phyloP scores from a whole-genome alignment of 257 asterid species.

The Ajuga chamaepitys region DNA sequence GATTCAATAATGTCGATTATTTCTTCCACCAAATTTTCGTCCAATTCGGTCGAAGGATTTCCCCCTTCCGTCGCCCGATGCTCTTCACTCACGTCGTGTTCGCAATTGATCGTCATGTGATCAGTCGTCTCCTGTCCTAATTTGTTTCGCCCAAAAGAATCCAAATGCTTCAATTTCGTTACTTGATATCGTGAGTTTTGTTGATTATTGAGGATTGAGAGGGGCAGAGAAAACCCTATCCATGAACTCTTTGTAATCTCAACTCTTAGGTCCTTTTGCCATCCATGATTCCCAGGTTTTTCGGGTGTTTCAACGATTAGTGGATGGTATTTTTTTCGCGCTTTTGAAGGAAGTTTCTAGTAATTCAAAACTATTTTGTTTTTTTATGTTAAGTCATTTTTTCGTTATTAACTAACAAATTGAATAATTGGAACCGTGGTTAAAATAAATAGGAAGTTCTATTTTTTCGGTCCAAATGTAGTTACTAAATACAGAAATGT shows the following conservation, averaged over 20 bases:
- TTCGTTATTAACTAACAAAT: no score
- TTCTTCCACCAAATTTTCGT: slow-evolving; percentile 37
- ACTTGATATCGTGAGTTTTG: neutral
- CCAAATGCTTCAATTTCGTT: neutral
- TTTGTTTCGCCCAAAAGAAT: neutral
- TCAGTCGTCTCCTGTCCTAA: neutral
- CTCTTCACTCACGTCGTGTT: slow-evolving; percentile 13
- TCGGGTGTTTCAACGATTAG: slow-evolving; percentile 14
- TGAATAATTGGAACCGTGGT: no score
- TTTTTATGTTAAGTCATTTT: no score
- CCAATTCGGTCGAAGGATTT: slow-evolving; percentile 24
- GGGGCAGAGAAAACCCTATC: slow-evolving; percentile 23
- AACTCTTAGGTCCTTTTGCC: neutral
- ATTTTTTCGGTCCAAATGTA: no score
- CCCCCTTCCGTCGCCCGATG: slow-evolving; percentile 27
- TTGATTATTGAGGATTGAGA: slow-evolving; percentile 12
- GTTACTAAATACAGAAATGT: no score
- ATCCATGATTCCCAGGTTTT: slow-evolving; percentile 11
- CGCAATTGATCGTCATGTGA: slow-evolving; percentile 14
- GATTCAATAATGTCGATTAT: slow-evolving; percentile 39
- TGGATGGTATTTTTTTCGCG: slow-evolving; percentile 8
- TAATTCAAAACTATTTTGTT: no score
- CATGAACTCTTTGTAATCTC: neutral
- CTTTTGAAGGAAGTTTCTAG: neutral
- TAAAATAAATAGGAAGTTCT: no score